Evolutionary conservation across 1,139 yeast species (phyloP).

Genomic region (Ogataea hybrid): DNA sequence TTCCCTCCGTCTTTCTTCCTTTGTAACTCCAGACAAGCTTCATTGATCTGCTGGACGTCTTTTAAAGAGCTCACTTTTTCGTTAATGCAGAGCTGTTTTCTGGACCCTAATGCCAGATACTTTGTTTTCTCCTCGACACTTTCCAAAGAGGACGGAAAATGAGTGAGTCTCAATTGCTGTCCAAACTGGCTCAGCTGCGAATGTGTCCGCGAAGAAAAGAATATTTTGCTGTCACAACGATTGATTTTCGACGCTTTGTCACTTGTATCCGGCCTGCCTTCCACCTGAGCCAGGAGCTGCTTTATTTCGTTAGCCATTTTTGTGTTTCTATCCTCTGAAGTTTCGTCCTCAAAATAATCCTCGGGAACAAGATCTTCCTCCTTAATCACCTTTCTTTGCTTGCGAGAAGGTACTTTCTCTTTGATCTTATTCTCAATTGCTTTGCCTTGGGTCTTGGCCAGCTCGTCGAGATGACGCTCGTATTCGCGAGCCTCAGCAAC

Average conservation of each 20-base stretch:
- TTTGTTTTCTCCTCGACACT: slow-evolving; percentile 47
- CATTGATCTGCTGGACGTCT: slow-evolving; percentile 64
- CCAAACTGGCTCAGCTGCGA: slow-evolving; percentile 85
- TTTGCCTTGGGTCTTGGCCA: slow-evolving; percentile 20
- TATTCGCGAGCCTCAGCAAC: slow-evolving; percentile 38
- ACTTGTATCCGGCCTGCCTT: slow-evolving; percentile 24
- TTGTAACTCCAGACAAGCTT: slow-evolving; percentile 77
- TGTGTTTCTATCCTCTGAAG: slow-evolving; percentile 25
- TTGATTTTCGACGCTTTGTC: slow-evolving; percentile 23
- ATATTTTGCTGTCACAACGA: slow-evolving; percentile 49
- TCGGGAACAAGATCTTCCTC: slow-evolving; percentile 40
- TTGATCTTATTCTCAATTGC: slow-evolving; percentile 17
- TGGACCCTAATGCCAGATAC: slow-evolving; percentile 71
- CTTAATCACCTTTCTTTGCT: slow-evolving; percentile 11
- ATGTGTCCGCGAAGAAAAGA: slow-evolving; percentile 85
- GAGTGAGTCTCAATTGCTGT: slow-evolving; percentile 62
- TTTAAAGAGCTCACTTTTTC: slow-evolving; percentile 47
- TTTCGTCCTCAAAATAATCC: slow-evolving; percentile 41
- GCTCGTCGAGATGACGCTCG: slow-evolving; percentile 39
- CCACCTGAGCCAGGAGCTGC: slow-evolving; percentile 40
- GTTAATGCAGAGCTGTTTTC: slow-evolving; percentile 84
- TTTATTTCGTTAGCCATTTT: slow-evolving; percentile 45
- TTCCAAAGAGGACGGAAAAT: slow-evolving; percentile 60
- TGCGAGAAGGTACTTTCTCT: slow-evolving; percentile 13
- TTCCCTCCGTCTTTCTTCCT: slow-evolving; percentile 30